Conservation (phyloP, 352 stramenopile genomes). For the Paralagenidium karlingii region DNA sequence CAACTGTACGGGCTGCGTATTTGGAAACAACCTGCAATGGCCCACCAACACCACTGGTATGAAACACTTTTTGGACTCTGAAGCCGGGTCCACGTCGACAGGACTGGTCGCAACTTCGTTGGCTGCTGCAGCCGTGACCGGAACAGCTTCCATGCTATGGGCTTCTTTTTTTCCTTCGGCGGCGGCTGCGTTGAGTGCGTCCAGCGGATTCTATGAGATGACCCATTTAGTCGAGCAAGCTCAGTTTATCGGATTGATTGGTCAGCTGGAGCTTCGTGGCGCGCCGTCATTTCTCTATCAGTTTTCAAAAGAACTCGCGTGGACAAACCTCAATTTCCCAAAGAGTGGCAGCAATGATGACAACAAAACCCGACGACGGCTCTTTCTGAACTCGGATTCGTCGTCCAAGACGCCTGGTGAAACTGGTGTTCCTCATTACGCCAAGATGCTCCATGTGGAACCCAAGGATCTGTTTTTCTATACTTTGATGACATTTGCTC, state of each 20-base stretch:
- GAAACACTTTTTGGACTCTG: constrained; percentile 62
- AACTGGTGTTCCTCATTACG: constrained; percentile 55
- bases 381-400: constrained; percentile 13
- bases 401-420: constrained; percentile 18
- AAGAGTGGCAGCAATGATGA: constrained; percentile 12
- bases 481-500: constrained; percentile 46
- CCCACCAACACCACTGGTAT: constrained; percentile 56
- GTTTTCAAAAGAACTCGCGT: constrained; percentile 73
- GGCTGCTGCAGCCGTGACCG: constrained; percentile 24
- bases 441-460: constrained; percentile 45
- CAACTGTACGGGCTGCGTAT: constrained; percentile 73
- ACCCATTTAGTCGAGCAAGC: constrained; percentile 76
- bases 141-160: constrained; percentile 61
- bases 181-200: constrained; percentile 49
- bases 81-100: constrained; percentile 41
- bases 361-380: constrained; percentile 8
- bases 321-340: constrained; percentile 80
- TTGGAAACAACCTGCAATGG: constrained; percentile 74
- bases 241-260: constrained; percentile 78
- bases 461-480: constrained; percentile 70
- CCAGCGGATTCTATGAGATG: constrained; percentile 73
- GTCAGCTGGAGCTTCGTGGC: constrained; percentile 56
- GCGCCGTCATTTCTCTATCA: constrained; percentile 63
- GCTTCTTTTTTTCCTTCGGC: constrained; percentile 46
- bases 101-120: constrained; percentile 58